Base-by-base conservation (phyloP, 768 basidiomycete species). In the Amanita subjunquillea region DNA sequence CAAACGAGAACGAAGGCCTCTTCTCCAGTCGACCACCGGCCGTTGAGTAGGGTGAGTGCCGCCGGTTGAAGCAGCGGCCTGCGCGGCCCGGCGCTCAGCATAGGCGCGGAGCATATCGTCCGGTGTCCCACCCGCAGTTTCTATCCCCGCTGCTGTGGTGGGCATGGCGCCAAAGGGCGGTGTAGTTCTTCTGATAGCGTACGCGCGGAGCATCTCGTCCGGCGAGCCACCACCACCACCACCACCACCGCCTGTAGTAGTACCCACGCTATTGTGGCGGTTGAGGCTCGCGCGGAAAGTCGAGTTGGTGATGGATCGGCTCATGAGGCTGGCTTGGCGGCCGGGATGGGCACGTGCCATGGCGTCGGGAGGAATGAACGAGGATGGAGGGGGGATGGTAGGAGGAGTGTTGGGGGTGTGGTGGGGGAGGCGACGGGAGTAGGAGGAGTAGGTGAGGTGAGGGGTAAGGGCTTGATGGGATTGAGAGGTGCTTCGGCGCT, bases 301-400 rank as follows among this genome's bases (percentile, higher is more conserved):
- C 34, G 13, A 34, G 12, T 34, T 9, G 6, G 10, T 34, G 34
- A 13, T 32, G 12, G 44, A 45, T 20, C 30, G 27, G 29, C 6
- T 30, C 46, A 6, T 37, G 36, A 23, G 48, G 20, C 48, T 20
- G 22, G 59, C 55, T 41, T 60, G 62, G 4, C 67, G 63, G n/a
- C 65, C 76, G 4, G 85, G 85, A 55, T 87, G 88, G 1, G 83
- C 83, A 36, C 83, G 79, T 42, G 89, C 71, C 82, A 89, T 85
- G 23, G 79, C 87, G 61, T 90, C 87, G 3, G 87, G 87, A 53
- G 70, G 69, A 68, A 74, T 34, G 7, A 6, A 29, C 27, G 7
- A 76, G 23, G 77, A 72, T 45, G 50, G 62, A 1, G 67, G 63
- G 2, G 69, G 70, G 40, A 63, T 59, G 27, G 65, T n/a, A 12